A percentile compares a stretch with the other conserved stretches of the same genome.
Conservation (phyloP, 2,329 filamentous ascomycete species). For the Aspergillus ochraceoroseus region DNA sequence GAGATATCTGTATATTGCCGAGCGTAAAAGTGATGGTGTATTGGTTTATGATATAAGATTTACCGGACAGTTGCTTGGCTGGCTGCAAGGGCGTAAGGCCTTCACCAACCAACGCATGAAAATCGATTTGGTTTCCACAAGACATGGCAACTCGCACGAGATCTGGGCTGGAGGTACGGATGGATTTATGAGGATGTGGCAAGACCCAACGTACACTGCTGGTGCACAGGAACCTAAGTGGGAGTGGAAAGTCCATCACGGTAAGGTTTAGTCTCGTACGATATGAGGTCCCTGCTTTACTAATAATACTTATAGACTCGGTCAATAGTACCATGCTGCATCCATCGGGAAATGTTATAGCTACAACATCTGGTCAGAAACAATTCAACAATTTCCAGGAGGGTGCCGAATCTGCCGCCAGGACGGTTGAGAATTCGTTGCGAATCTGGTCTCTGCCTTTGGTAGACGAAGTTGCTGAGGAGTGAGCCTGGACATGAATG, state of each 20-base stretch:
- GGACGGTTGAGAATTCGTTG: constrained; percentile 34
- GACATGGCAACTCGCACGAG: constrained; percentile 43
- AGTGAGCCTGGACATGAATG: neutral
- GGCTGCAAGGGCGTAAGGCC: constrained; percentile 45
- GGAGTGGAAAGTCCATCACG: constrained; percentile 45
- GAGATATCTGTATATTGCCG: constrained; percentile 55
- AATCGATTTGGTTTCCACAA: constrained; percentile 47
- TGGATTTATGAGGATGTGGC: constrained; percentile 51
- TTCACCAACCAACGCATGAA: constrained; percentile 54
- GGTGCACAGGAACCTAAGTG: constrained; percentile 43
- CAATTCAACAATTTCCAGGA: constrained; percentile 22
- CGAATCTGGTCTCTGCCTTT: constrained; percentile 41
- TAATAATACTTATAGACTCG: constrained; percentile 33
- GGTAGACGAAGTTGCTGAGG: constrained; percentile 4
- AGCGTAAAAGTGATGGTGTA: constrained; percentile 53
- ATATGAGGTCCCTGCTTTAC: constrained; percentile 2
- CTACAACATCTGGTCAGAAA: constrained; percentile 49
- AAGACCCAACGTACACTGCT: constrained; percentile 39
- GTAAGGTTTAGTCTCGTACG: constrained; percentile 26
- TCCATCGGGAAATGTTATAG: constrained; percentile 45
- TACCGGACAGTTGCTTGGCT: constrained; percentile 49
- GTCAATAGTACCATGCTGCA: constrained; percentile 47
- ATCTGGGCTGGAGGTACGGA: constrained; percentile 58
- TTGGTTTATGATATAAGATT: constrained; percentile 57
- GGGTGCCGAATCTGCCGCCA: constrained; percentile 2